phyloP scores from a whole-genome alignment of 1,284 basidiomycete species.

The Phaffia rhodozyma region DNA sequence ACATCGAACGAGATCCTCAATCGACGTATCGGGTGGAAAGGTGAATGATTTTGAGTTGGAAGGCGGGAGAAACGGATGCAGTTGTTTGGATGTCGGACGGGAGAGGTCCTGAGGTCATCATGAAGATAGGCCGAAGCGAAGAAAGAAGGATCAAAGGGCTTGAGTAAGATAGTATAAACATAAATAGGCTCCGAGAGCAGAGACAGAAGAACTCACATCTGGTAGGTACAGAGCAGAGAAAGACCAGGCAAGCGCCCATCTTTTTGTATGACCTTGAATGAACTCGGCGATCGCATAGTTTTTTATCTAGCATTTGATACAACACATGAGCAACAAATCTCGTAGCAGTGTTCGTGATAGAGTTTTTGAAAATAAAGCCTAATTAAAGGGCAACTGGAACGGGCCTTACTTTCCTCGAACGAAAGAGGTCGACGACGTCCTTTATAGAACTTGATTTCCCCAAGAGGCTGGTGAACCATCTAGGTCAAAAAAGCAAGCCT shows the following conservation, averaged over 20 bases:
- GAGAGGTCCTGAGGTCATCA: not conserved
- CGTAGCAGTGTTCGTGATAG: not conserved
- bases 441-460: constrained; percentile 68
- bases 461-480: constrained; percentile 87
- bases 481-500: constrained; percentile 27
- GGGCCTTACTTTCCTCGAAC: constrained; percentile 42
- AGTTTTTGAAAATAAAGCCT: not conserved
- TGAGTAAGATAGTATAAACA: not conserved
- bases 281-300: constrained; percentile 79
- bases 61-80: not conserved
- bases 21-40: not conserved
- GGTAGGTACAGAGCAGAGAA: constrained; percentile 51
- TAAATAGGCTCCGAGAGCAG: not conserved
- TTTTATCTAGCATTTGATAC: constrained; percentile 44
- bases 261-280: constrained; percentile 67
- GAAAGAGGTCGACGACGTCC: constrained; percentile 49
- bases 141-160: not conserved
- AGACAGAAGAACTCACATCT: constrained; percentile 47
- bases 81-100: not conserved
- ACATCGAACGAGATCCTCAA: not conserved
- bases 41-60: not conserved
- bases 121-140: not conserved
- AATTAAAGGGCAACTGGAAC: not conserved
- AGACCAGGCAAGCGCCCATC: constrained; percentile 86
- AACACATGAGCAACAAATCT: not conserved